phyloP scores from a whole-genome alignment of 345 rosid genomes.

The Moringa oleifera region DNA sequence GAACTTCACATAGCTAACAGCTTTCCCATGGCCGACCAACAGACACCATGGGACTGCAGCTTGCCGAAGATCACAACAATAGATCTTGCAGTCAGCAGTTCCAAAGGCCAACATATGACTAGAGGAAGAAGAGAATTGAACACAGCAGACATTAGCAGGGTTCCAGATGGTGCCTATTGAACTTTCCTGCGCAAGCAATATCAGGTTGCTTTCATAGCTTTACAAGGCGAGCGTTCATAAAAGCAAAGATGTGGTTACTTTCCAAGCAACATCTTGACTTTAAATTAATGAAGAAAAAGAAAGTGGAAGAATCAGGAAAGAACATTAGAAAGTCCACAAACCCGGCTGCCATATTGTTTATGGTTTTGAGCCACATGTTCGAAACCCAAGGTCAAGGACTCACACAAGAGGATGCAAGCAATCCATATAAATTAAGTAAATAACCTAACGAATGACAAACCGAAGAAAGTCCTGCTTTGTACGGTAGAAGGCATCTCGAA shows the following conservation, averaged over 20 bases:
- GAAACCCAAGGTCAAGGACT: no score
- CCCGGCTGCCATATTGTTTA: neutral
- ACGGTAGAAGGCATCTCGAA: neutral
- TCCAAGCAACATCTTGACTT: neutral
- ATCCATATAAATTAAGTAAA: no score
- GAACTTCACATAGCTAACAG: conserved; percentile 89
- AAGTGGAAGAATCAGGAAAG: neutral
- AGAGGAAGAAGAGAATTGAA: conserved; percentile 70
- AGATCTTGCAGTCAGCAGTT: conserved; percentile 73
- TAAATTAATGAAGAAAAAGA: neutral
- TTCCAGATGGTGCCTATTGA: conserved; percentile 61
- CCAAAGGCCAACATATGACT: conserved; percentile 75
- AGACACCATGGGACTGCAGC: conserved; percentile 66
- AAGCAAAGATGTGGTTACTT: neutral
- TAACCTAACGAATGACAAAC: no score
- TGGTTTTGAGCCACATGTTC: neutral
- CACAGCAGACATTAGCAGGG: conserved; percentile 81
- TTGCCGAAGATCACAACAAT: conserved; percentile 77
- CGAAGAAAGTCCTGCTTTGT: neutral
- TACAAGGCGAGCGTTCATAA: neutral
- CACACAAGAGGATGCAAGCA: no score
- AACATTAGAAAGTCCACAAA: neutral
- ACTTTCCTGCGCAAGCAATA: conserved; percentile 46
- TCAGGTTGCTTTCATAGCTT: neutral
- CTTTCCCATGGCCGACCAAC: conserved; percentile 69